These are phyloP conservation scores for Diaporthe sp. DNA, from an alignment of 2,329 filamentous ascomycete genomes.

Conservation along the genomic window DNA sequence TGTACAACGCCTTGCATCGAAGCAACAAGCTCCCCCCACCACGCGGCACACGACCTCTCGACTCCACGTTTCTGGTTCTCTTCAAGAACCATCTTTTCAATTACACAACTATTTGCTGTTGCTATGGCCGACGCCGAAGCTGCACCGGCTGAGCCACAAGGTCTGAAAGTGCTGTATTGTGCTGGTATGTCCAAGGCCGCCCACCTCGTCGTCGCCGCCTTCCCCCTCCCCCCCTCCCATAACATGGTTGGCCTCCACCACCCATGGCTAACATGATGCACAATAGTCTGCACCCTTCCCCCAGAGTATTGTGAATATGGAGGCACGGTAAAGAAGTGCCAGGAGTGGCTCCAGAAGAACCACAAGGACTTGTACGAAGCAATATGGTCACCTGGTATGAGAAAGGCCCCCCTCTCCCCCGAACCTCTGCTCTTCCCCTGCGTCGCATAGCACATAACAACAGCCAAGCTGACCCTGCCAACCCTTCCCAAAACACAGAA, in stretches of 20 bases:
- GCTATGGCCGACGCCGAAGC: slow-evolving; percentile 65
- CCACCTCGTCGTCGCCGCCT: slow-evolving; percentile 32
- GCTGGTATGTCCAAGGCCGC: slow-evolving; percentile 58
- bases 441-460: neutral
- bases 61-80: neutral
- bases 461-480: slow-evolving; percentile 22
- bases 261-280: slow-evolving; percentile 33
- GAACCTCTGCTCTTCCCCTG: neutral
- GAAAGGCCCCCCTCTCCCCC: neutral
- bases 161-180: slow-evolving; percentile 66
- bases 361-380: slow-evolving; percentile 78
- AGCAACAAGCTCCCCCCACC: slow-evolving; percentile 11
- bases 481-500: slow-evolving; percentile 60
- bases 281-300: slow-evolving; percentile 70
- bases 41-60: slow-evolving; percentile 1
- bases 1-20: neutral
- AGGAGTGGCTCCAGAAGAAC: slow-evolving; percentile 88
- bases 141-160: slow-evolving; percentile 57
- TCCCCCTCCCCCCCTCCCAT: slow-evolving; percentile 27
- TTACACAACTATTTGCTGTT: slow-evolving; percentile 33
- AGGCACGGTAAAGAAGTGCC: slow-evolving; percentile 94
- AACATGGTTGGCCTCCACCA: slow-evolving; percentile 13
- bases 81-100: neutral
- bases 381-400: slow-evolving; percentile 86
- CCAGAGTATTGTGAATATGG: slow-evolving; percentile 98